These are phyloP conservation scores for Aspergillus calidoustus DNA, from an alignment of 2,329 filamentous ascomycete species.

Conservation along the genomic window DNA sequence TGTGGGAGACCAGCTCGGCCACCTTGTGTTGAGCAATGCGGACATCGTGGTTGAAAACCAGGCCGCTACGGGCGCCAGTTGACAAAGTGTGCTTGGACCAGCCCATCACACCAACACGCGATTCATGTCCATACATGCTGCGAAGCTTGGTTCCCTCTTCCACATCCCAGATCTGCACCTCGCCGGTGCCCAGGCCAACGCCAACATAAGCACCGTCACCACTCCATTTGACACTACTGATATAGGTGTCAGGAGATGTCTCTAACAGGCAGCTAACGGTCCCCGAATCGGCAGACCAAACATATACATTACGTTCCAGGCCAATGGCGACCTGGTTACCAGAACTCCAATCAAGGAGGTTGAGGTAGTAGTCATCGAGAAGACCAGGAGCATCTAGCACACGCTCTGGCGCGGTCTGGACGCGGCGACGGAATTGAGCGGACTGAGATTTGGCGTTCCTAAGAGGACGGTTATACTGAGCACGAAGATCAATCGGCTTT, in stretches of 20 bases:
- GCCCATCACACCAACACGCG: constrained; percentile 95
- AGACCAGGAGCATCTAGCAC: constrained; percentile 95
- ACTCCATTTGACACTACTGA: constrained; percentile 99
- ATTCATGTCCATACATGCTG: constrained; percentile 98
- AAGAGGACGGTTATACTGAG: constrained; percentile 96
- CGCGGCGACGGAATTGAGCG: constrained; percentile 86
- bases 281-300: constrained; percentile 96
- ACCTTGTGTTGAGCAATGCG: constrained; percentile 98
- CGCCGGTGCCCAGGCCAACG: constrained; percentile 90
- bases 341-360: constrained; percentile 97
- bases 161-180: constrained; percentile 99
- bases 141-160: constrained; percentile 93
- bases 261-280: constrained; percentile 88
- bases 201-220: constrained; percentile 95
- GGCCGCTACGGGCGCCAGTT: constrained; percentile 89
- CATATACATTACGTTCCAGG: constrained; percentile 94
- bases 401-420: constrained; percentile 92
- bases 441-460: constrained; percentile 74
- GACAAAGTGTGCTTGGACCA: constrained; percentile 99
- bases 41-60: constrained; percentile 98
- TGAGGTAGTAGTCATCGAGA: constrained; percentile 98
- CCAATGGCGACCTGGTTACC: constrained; percentile 98
- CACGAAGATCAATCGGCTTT: constrained; percentile 94
- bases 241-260: constrained; percentile 86
- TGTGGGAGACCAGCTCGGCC: constrained; percentile 95